Evolutionary conservation across 352 stramenopile species (phyloP).

Genomic region (Phytophthora boehmeriae): DNA sequence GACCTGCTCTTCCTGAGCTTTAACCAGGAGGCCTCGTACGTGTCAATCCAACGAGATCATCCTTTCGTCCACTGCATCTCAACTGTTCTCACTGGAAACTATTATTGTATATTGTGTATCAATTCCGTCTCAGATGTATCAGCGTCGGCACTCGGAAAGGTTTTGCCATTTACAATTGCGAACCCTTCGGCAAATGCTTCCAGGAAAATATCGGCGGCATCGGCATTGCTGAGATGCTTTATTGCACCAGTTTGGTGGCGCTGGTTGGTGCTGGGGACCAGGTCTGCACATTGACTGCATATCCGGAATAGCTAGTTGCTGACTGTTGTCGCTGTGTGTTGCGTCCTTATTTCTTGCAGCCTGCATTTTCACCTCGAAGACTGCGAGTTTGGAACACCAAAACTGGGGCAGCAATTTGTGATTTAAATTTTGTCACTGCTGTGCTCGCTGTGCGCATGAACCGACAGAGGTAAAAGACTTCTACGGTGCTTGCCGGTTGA

Average conservation of each 20-base stretch:
- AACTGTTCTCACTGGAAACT: too few relatives aligned
- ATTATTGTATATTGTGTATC: neutral
- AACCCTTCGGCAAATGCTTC: slow-evolving; percentile 92
- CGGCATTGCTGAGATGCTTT: slow-evolving; percentile 93
- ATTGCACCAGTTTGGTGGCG: slow-evolving; percentile 92
- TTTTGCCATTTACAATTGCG: slow-evolving; percentile 92
- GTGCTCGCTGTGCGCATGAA: slow-evolving; percentile 93
- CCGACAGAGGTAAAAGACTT: slow-evolving; percentile 66
- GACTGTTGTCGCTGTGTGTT: neutral
- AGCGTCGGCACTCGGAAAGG: slow-evolving; percentile 87
- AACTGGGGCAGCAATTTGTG: slow-evolving; percentile 88
- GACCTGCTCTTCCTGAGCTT: slow-evolving; percentile 92
- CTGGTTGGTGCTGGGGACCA: slow-evolving; percentile 91
- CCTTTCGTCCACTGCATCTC: neutral
- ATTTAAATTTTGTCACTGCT: slow-evolving; percentile 92
- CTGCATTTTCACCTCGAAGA: slow-evolving; percentile 90
- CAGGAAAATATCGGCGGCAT: slow-evolving; percentile 89
- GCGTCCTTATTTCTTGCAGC: slow-evolving; percentile 36
- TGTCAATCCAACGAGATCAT: neutral
- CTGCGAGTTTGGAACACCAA: slow-evolving; percentile 94
- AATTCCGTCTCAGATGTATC: slow-evolving; percentile 71
- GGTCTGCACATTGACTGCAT: slow-evolving; percentile 36
- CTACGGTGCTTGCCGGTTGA: neutral
- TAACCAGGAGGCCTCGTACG: slow-evolving; percentile 92
- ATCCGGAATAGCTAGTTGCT: neutral